Conservation (phyloP, 192 early-diverging fungal species). For the Mycoemilia scoparia region DNA sequence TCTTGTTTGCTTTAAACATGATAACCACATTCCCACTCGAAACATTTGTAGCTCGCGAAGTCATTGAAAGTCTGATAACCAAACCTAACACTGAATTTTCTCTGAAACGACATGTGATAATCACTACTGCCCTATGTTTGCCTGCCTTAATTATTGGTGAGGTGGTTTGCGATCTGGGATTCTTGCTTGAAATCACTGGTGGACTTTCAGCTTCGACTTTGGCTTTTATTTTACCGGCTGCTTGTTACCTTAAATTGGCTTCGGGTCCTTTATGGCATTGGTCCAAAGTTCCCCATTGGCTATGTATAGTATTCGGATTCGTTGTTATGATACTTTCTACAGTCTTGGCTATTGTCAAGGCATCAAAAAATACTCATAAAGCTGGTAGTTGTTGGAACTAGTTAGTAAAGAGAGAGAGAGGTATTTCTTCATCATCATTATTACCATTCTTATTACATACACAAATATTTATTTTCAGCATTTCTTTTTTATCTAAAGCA, state of each 20-base stretch:
- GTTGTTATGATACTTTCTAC: slow-evolving; percentile 17
- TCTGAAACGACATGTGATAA: slow-evolving; percentile 38
- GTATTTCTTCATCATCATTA: background rate
- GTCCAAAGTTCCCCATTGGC: slow-evolving; percentile 46
- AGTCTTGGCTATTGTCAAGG: slow-evolving; percentile 15
- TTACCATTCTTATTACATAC: background rate
- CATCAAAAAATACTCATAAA: background rate
- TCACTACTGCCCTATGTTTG: slow-evolving; percentile 48
- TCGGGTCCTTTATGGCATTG: slow-evolving; percentile 32
- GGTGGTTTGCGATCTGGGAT: slow-evolving; percentile 59
- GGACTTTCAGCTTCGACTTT: slow-evolving; percentile 72
- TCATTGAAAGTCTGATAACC: slow-evolving; percentile 35
- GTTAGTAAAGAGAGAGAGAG: too few relatives aligned
- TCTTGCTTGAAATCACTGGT: slow-evolving; percentile 75
- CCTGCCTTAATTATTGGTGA: slow-evolving; percentile 50
- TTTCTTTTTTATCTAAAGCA: background rate
- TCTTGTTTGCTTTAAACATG: slow-evolving; percentile 86
- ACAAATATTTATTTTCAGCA: background rate
- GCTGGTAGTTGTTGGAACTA: slow-evolving; percentile 10
- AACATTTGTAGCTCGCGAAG: slow-evolving; percentile 75
- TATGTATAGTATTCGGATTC: slow-evolving; percentile 55
- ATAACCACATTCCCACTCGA: slow-evolving; percentile 85
- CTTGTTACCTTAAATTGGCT: slow-evolving; percentile 57
- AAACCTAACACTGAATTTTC: slow-evolving; percentile 31
- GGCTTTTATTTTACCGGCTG: slow-evolving; percentile 74